A percentile compares a stretch with the other conserved stretches of the same genome.
These are phyloP conservation scores for Malassezia brasiliensis DNA, from an alignment of 1,284 basidiomycete genomes.

Conservation along the genomic window DNA sequence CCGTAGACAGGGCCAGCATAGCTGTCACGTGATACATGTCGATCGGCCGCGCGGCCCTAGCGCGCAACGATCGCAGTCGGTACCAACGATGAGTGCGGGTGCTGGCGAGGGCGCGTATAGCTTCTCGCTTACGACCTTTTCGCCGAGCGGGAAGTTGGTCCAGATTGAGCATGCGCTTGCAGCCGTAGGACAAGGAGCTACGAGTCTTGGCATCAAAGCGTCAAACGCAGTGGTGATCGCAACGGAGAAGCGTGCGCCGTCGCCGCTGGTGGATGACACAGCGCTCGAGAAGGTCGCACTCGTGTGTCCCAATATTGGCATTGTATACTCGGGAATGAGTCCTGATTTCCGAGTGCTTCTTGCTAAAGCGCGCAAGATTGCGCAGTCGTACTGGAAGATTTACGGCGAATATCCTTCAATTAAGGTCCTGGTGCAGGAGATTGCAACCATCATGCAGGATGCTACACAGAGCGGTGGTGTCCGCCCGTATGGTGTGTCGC, in stretches of 20 bases:
- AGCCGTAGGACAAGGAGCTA: constrained; percentile 74
- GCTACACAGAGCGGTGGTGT: constrained; percentile 98
- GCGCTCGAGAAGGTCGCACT: constrained; percentile 89
- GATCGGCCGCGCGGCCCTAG: constrained; percentile 14
- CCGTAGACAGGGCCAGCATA: not conserved
- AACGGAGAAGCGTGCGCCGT: constrained; percentile 97
- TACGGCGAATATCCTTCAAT: constrained; percentile 99
- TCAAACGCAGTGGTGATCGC: constrained; percentile 98
- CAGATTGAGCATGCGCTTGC: constrained; percentile 99
- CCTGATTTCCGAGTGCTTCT: constrained; percentile 94
- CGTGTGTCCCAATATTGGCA: constrained; percentile 96
- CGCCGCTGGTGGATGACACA: constrained; percentile 90
- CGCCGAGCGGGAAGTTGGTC: constrained; percentile 73
- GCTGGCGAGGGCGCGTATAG: constrained; percentile 53
- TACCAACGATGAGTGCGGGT: constrained; percentile 34
- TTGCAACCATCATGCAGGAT: constrained; percentile 96
- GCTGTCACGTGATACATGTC: constrained; percentile 1
- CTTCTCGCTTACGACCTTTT: constrained; percentile 98
- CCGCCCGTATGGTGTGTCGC: constrained; percentile 89
- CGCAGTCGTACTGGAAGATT: constrained; percentile 97
- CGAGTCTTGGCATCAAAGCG: constrained; percentile 95
- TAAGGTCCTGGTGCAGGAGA: constrained; percentile 87
- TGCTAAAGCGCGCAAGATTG: constrained; percentile 86
- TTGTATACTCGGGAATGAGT: constrained; percentile 95
- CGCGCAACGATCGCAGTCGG: not conserved